A percentile compares a stretch with the other conserved stretches of the same genome.
These are phyloP conservation scores for Arachnomyces sp. DNA, from an alignment of 2,329 filamentous ascomycete species.

Conservation along the genomic window DNA sequence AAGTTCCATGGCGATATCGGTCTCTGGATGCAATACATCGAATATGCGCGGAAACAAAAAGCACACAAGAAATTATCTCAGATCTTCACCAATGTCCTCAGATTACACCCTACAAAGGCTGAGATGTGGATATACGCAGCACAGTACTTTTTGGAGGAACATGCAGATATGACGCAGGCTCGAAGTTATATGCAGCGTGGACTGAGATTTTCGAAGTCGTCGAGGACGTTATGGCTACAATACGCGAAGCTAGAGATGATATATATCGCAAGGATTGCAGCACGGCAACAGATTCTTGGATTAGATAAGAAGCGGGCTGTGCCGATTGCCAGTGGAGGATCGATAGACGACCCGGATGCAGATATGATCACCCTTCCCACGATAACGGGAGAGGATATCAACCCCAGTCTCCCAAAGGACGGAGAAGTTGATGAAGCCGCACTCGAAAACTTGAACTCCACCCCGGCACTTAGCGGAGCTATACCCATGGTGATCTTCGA, in stretches of 20 bases:
- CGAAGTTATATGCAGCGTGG: constrained; percentile 82
- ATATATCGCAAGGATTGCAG: constrained; percentile 75
- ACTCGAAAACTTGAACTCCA: constrained; percentile 59
- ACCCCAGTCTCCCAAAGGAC: constrained; percentile 47
- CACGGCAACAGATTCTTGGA: constrained; percentile 61
- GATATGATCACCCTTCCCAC: constrained; percentile 52
- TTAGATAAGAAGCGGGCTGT: constrained; percentile 44
- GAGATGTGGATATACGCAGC: constrained; percentile 81
- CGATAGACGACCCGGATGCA: constrained; percentile 40
- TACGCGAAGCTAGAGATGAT: constrained; percentile 89
- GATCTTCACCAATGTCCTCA: constrained; percentile 61
- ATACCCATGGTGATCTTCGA: constrained; percentile 92
- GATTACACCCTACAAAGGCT: constrained; percentile 76
- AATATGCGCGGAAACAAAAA: constrained; percentile 64
- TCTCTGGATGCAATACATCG: constrained; percentile 86
- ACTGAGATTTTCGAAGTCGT: constrained; percentile 75
- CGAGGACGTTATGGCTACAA: constrained; percentile 72
- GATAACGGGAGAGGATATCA: constrained; percentile 56
- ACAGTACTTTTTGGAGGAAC: constrained; percentile 65
- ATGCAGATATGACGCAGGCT: constrained; percentile 81
- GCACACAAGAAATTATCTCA: constrained; percentile 54
- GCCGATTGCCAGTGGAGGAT: constrained; percentile 22
- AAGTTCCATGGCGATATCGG: constrained; percentile 74
- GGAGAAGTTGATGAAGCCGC: constrained; percentile 46
- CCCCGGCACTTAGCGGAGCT: constrained; percentile 82